Percentiles rank a stretch among this genome's conserved stretches.
Evolutionary conservation across 2,329 filamentous ascomycete genomes (phyloP).

Genomic region (Arthrinium phaeospermum): DNA sequence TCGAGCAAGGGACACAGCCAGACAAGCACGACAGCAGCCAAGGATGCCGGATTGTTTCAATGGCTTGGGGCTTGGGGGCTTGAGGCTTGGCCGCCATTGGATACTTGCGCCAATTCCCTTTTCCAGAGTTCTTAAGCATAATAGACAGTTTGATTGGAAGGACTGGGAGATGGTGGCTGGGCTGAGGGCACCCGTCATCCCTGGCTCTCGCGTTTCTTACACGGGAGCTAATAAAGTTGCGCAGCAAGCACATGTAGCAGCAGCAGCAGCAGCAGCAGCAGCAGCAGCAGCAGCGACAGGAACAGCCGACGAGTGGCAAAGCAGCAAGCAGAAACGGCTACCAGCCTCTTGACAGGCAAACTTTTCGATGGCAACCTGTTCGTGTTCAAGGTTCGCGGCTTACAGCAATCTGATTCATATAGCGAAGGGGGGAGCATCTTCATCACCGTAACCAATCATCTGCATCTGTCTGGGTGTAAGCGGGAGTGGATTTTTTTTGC

Average conservation of each 20-base stretch:
- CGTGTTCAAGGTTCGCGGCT: not conserved
- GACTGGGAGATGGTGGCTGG: not conserved
- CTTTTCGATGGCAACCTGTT: not conserved
- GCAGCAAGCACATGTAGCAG: not conserved
- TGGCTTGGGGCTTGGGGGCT: not conserved
- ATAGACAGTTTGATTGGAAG: not conserved
- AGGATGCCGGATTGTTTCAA: not conserved
- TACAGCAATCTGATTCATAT: not conserved
- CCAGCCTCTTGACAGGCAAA: not conserved
- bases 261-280: not conserved
- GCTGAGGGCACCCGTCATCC: not conserved
- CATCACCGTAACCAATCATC: not conserved
- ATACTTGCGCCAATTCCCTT: constrained; percentile 7
- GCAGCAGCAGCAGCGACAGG: not conserved
- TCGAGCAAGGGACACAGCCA: not conserved
- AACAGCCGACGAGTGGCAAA: not conserved
- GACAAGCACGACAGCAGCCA: not conserved
- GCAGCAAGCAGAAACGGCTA: not conserved
- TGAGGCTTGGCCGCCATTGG: constrained; percentile 9
- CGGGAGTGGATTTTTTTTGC: not conserved
- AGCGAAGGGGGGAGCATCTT: not conserved
- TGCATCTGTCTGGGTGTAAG: not conserved
- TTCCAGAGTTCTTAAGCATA: not conserved
- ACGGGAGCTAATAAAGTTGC: not conserved
- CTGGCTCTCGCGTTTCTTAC: not conserved